Percentiles rank a stretch among this genome's conserved stretches.
Evolutionary conservation across 116 monocot genomes (phyloP).

Genomic region (Posidonia oceanica): DNA sequence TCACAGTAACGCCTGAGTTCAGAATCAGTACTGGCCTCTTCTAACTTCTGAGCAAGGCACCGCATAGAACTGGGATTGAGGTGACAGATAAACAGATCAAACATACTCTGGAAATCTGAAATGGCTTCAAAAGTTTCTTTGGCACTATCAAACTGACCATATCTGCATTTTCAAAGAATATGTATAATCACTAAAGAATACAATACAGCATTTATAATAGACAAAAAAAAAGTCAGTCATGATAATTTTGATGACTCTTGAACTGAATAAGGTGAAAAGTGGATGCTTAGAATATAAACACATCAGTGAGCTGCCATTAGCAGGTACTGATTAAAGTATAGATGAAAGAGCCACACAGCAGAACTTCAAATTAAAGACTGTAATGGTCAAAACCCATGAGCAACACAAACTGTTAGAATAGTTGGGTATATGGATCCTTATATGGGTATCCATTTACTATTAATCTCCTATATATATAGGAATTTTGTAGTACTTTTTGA

Average conservation of each 20-base stretch:
- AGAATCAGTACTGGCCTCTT: slow-evolving; percentile 60
- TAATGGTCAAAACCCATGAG: no score
- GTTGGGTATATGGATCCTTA: no score
- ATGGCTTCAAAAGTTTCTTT: slow-evolving; percentile 99
- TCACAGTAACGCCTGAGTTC: slow-evolving; percentile 91
- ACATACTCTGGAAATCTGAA: slow-evolving; percentile 86
- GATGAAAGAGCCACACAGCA: no score
- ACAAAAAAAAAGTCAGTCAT: neutral
- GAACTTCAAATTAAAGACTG: no score
- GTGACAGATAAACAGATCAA: slow-evolving; percentile 97
- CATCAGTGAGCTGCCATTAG: no score
- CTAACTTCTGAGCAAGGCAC: slow-evolving; percentile 78
- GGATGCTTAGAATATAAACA: no score
- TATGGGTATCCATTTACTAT: no score
- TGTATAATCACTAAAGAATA: neutral
- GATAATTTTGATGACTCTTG: neutral
- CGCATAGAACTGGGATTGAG: slow-evolving; percentile 94
- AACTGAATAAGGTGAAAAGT: neutral
- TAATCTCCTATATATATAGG: no score
- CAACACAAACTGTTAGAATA: no score
- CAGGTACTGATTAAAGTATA: no score
- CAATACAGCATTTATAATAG: neutral
- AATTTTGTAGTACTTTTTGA: no score
- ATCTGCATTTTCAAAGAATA: slow-evolving; percentile 35
- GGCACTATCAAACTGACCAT: slow-evolving; percentile 95